Conservation (phyloP, 1,284 basidiomycete species). For the Violaceomyces palustris region DNA sequence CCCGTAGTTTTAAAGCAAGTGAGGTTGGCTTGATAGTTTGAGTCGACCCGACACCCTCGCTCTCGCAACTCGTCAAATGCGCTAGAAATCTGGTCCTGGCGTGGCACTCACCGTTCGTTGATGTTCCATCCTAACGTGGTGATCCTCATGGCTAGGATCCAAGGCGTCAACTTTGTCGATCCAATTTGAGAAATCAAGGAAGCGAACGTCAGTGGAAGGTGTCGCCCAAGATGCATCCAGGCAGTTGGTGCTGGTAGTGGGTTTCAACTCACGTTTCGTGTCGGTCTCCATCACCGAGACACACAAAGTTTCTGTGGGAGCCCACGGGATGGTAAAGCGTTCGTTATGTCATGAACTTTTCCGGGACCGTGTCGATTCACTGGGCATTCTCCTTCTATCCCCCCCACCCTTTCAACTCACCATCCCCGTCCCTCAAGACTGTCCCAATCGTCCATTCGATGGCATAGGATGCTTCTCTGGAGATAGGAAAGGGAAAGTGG, state of each 20-base stretch:
- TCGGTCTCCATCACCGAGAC: constrained; percentile 92
- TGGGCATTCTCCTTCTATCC: too few species aligned
- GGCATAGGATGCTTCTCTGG: constrained; percentile 39
- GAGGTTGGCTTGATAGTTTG: too few species aligned
- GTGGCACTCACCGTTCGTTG: too few species aligned
- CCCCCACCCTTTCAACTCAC: too few species aligned
- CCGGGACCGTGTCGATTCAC: constrained; percentile 59
- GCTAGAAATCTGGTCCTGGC: not conserved
- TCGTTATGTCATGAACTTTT: not conserved
- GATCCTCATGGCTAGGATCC: constrained; percentile 60
- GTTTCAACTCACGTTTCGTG: constrained; percentile 70
- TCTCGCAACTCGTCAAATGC: constrained; percentile 2
- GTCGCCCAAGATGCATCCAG: too few species aligned
- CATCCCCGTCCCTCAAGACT: constrained; percentile 87
- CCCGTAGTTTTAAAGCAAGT: too few species aligned
- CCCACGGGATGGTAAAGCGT: too few species aligned
- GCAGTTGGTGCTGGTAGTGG: too few species aligned
- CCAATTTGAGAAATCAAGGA: too few species aligned
- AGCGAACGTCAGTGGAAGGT: too few species aligned
- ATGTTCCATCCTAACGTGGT: constrained; percentile 68
- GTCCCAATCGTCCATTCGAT: constrained; percentile 73
- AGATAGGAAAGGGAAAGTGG: not conserved
- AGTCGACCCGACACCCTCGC: too few species aligned
- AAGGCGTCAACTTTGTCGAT: constrained; percentile 29
- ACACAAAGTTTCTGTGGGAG: constrained; percentile 49